A percentile compares a stretch with the other conserved stretches of the same genome.
phyloP scores from a whole-genome alignment of 176 grass and related monocot genomes.

The Bromus sterilis region DNA sequence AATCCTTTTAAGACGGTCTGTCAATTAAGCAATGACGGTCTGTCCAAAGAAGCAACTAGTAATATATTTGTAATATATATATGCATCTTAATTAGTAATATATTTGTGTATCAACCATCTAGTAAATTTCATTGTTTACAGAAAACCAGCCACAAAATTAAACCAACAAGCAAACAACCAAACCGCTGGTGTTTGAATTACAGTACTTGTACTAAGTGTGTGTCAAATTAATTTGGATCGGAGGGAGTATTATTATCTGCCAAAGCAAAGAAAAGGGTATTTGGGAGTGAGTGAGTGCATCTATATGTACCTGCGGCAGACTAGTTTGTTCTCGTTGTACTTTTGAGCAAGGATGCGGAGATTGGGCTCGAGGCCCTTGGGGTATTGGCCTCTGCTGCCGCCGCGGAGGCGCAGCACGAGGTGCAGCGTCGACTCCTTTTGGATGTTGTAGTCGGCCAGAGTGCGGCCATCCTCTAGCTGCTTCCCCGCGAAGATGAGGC shows the following conservation, averaged over 20 bases:
- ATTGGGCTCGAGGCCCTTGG: neutral
- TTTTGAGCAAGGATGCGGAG: constrained; percentile 16
- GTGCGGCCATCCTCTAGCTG: constrained; percentile 49
- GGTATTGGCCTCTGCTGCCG: neutral
- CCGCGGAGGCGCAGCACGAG: constrained; percentile 42
- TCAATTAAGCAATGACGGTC: neutral
- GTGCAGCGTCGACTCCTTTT: constrained; percentile 53
- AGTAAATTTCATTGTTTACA: neutral
- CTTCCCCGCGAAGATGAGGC: constrained; percentile 54
- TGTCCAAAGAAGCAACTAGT: neutral
- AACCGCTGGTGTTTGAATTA: neutral
- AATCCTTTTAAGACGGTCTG: too few species aligned
- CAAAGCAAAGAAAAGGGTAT: neutral
- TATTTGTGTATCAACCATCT: too few species aligned
- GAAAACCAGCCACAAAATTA: neutral
- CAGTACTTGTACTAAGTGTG: too few species aligned
- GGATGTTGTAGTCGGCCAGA: constrained; percentile 51
- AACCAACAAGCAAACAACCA: neutral
- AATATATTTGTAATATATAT: too few species aligned
- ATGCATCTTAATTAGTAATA: too few species aligned
- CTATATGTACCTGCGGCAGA: constrained; percentile 39
- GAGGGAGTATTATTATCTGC: too few species aligned
- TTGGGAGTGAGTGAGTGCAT: too few species aligned
- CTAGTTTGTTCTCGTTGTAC: constrained; percentile 26
- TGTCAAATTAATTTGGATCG: too few species aligned